A percentile compares a stretch with the other conserved stretches of the same genome.
phyloP scores from a whole-genome alignment of 306 rosid genomes.

The Prunus salicina region DNA sequence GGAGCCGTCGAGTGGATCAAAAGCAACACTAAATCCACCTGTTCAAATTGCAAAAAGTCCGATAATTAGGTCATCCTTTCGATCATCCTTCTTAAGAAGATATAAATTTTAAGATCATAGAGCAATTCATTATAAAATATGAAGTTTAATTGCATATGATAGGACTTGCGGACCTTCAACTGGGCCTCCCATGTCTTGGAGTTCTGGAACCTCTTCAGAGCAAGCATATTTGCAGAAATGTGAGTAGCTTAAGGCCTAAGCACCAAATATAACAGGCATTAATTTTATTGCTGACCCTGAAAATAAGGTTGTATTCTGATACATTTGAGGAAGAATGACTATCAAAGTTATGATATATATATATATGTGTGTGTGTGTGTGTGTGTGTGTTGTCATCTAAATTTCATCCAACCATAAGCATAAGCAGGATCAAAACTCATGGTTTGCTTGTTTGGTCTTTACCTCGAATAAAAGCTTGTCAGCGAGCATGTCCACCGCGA shows the following conservation, averaged over 20 bases:
- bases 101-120: neutral
- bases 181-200: conserved; percentile 98
- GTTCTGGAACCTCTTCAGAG: conserved; percentile 97
- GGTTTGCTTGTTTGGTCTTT: neutral
- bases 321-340: too few relatives aligned
- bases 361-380: too few relatives aligned
- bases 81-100: neutral
- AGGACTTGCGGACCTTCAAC: conserved; percentile 56
- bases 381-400: neutral
- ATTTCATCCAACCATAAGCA: neutral
- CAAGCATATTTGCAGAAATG: conserved; percentile 96
- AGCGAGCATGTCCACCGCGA: conserved; percentile 94
- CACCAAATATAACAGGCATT: neutral
- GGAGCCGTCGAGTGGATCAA: conserved; percentile 98
- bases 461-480: conserved; percentile 93
- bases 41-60: conserved; percentile 23
- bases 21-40: conserved; percentile 99
- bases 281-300: neutral
- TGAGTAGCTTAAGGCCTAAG: conserved; percentile 81
- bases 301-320: neutral
- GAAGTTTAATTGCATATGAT: neutral
- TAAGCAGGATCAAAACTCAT: neutral
- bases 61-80: neutral
- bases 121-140: neutral
- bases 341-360: too few relatives aligned